These are phyloP conservation scores for Aspergillus fischeri DNA, from an alignment of 2,329 filamentous ascomycete species.

Conservation along the genomic window DNA sequence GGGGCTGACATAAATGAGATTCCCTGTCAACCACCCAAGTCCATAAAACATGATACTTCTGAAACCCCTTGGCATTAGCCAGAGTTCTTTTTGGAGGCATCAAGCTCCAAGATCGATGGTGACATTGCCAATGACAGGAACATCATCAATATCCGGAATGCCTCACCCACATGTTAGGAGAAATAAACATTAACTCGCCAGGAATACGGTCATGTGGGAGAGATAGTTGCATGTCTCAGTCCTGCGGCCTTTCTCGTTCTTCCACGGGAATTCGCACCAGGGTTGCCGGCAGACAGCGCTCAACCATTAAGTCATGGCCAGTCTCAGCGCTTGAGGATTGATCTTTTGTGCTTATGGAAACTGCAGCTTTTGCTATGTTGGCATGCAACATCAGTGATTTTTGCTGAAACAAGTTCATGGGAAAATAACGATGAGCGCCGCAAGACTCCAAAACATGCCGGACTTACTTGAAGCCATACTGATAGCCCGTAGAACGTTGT, in stretches of 20 bases:
- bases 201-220: background rate
- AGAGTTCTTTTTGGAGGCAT: background rate
- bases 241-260: conserved; percentile 10
- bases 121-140: background rate
- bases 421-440: background rate
- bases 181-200: background rate
- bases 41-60: background rate
- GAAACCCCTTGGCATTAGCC: background rate
- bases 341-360: conserved; percentile 13
- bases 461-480: conserved; percentile 60
- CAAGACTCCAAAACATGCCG: background rate
- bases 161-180: background rate
- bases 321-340: conserved; percentile 10
- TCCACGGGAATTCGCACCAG: conserved; percentile 42
- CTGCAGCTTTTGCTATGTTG: conserved; percentile 25
- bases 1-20: background rate
- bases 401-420: background rate
- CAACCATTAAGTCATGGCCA: conserved; percentile 66
- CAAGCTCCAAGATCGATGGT: too few species aligned
- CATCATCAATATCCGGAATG: background rate
- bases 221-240: background rate
- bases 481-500: conserved; percentile 61
- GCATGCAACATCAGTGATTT: conserved; percentile 1
- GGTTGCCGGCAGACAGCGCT: conserved; percentile 44
- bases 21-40: background rate